phyloP scores from a whole-genome alignment of 2,329 filamentous ascomycete genomes.

The Neofusicoccum parvum region DNA sequence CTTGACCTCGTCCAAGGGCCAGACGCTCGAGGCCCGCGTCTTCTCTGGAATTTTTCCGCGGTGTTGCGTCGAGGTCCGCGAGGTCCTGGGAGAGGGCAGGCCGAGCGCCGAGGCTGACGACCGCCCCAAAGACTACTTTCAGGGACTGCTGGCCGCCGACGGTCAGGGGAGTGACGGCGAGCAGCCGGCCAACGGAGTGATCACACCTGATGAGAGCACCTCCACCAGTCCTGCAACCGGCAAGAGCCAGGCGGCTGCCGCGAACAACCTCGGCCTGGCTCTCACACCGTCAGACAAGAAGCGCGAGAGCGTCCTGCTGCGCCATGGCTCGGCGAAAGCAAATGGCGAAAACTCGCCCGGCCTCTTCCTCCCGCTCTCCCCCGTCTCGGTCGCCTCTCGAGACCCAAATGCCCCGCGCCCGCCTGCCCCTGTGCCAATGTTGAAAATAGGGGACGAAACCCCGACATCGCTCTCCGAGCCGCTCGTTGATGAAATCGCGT shows the following conservation, averaged over 20 bases:
- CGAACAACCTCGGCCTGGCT: constrained; percentile 27
- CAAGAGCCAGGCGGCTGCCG: constrained; percentile 27
- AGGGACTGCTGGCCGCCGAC: constrained; percentile 20
- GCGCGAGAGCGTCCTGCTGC: constrained; percentile 29
- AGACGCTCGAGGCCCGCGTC: constrained; percentile 91
- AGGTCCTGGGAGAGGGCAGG: constrained; percentile 79
- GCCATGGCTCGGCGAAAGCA: constrained; percentile 40
- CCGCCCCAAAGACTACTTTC: constrained; percentile 38
- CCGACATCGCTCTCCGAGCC: constrained; percentile 87
- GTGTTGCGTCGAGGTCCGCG: constrained; percentile 91
- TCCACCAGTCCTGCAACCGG: constrained; percentile 30
- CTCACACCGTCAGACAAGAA: constrained; percentile 34
- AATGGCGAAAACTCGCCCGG: constrained; percentile 43
- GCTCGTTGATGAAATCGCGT: constrained; percentile 95
- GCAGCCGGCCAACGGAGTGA: constrained; percentile 38
- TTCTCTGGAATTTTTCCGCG: constrained; percentile 98
- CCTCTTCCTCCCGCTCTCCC: constrained; percentile 41
- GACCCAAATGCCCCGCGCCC: constrained; percentile 74
- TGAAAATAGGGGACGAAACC: constrained; percentile 97
- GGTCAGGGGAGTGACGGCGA: constrained; percentile 27
- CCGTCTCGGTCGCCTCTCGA: constrained; percentile 48
- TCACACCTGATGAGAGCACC: constrained; percentile 42
- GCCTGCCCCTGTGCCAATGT: constrained; percentile 90
- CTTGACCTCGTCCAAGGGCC: constrained; percentile 85
- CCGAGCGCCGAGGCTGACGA: constrained; percentile 32